A percentile compares a stretch with the other conserved stretches of the same genome.
Conservation (phyloP, 169 alveolate species). For the Cyclospora cayetanensis region DNA sequence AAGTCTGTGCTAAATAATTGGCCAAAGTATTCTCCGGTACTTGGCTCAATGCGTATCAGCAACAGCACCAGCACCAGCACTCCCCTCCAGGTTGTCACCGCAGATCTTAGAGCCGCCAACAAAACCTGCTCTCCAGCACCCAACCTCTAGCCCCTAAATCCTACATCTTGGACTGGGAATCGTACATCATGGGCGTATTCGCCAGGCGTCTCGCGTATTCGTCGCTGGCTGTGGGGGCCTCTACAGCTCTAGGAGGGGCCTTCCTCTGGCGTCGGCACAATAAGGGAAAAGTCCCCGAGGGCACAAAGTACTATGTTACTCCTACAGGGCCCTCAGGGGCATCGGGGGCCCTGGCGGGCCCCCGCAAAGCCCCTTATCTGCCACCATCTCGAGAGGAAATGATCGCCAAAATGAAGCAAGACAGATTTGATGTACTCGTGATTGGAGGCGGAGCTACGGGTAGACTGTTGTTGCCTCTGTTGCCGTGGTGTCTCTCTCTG, state of each 20-base stretch:
- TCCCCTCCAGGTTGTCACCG: too few species aligned
- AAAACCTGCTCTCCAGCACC: neutral
- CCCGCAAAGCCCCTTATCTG: slow-evolving; percentile 13
- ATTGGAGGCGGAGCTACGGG: slow-evolving; percentile 95
- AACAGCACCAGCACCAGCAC: too few species aligned
- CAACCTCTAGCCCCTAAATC: neutral
- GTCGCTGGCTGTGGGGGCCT: neutral
- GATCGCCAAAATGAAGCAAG: slow-evolving; percentile 78
- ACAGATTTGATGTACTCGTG: slow-evolving; percentile 85
- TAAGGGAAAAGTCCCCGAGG: neutral
- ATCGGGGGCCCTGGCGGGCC: slow-evolving; percentile 71
- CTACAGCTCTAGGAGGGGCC: neutral
- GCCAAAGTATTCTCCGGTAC: too few species aligned
- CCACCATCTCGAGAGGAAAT: slow-evolving; percentile 75
- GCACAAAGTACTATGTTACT: neutral
- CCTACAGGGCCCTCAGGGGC: slow-evolving; percentile 21
- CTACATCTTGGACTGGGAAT: neutral
- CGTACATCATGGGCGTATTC: neutral
- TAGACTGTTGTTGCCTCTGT: neutral
- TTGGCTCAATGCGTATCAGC: too few species aligned
- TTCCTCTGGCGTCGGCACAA: neutral
- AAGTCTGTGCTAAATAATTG: too few species aligned
- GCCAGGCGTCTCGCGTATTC: neutral
- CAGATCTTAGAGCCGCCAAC: too few species aligned
- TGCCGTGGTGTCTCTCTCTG: neutral